These are phyloP conservation scores for Cephaloascus albidus DNA, from an alignment of 805 yeast species.

Conservation along the genomic window DNA sequence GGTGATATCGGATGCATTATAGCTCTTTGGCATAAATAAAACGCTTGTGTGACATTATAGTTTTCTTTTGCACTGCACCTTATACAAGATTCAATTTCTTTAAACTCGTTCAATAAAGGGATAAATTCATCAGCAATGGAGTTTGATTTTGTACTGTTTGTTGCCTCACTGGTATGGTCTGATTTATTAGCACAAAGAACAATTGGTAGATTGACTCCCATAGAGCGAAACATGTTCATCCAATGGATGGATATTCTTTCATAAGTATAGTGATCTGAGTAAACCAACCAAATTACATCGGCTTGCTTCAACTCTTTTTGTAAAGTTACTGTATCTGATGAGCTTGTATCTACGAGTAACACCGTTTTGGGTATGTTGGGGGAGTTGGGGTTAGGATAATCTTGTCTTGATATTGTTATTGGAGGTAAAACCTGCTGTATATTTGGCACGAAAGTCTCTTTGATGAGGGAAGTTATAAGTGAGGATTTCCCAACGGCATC, in stretches of 20 bases:
- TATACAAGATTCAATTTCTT: conserved; percentile 89
- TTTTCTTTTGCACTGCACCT: conserved; percentile 81
- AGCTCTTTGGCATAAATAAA: conserved; percentile 88
- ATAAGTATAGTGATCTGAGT: conserved; percentile 89
- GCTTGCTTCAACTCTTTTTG: conserved; percentile 74
- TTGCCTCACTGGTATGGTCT: conserved; percentile 29
- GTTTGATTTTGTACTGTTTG: conserved; percentile 15
- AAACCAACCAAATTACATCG: conserved; percentile 90
- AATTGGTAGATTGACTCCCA: conserved; percentile 93
- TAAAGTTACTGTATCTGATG: conserved; percentile 50
- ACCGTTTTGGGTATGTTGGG: conserved; percentile 38
- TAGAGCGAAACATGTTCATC: conserved; percentile 87
- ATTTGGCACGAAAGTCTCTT: conserved; percentile 71
- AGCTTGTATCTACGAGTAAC: conserved; percentile 70
- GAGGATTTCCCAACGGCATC: conserved; percentile 84
- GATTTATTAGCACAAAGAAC: conserved; percentile 76
- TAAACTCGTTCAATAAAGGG: conserved; percentile 80
- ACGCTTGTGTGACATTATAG: conserved; percentile 82
- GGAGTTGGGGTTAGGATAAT: conserved; percentile 38
- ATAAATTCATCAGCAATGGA: conserved; percentile 69
- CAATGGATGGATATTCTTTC: conserved; percentile 88
- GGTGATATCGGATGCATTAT: conserved; percentile 92
- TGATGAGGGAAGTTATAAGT: conserved; percentile 69
- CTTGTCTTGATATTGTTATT: conserved; percentile 64
- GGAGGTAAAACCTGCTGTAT: conserved; percentile 77